Base-by-base conservation (phyloP, 257 asterid species). In the Phtheirospermum japonicum region DNA sequence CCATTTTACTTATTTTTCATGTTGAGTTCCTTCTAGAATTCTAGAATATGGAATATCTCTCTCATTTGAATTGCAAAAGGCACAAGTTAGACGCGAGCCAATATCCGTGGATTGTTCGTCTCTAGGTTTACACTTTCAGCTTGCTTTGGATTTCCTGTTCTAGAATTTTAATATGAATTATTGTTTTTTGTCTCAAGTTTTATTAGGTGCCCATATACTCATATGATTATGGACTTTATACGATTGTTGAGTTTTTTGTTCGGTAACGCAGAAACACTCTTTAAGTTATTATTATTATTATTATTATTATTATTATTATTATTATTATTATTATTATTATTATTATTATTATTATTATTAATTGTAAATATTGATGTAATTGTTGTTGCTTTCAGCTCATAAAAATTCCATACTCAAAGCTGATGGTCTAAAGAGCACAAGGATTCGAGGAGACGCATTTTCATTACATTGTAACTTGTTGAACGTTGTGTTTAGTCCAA, bases 371-470 rank as follows among this genome's bases (percentile, higher is more conserved):
- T 42, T 7, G 59, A 61, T 33, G 62, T 66, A 4, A 4, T 50
- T 71, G 52, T 5, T 39, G 33, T 51, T 33, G 68, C 28, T 64
- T 57, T 58, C 76, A 65, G 76, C 67, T 60, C 53, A n/a, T 46
- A 4, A 51, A 39, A 49, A 61, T 6, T n/a, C 59, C 57, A 1
- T 34, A 3, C 18, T 37, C 39, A 43, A 12, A 51, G 32, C 57
- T 58, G 57, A 48, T 46, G 63, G 20, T 54, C 20, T 73, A 48
- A 63, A 51, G 62, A 58, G 66, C 54, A 59, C 66, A n/a, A 34
- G 69, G 51, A 33, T 52, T 8, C 14, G 4, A 59, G 30, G 57
- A 67, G 68, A 20, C 39, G 17, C 14, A 42, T 58, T 51, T 43
- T 33, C 51, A 33, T 57, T 56, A 39, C 54, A 10, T 34, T 46